phyloP scores from a whole-genome alignment of 2,329 filamentous ascomycete species.

The Lomentospora prolificans region DNA sequence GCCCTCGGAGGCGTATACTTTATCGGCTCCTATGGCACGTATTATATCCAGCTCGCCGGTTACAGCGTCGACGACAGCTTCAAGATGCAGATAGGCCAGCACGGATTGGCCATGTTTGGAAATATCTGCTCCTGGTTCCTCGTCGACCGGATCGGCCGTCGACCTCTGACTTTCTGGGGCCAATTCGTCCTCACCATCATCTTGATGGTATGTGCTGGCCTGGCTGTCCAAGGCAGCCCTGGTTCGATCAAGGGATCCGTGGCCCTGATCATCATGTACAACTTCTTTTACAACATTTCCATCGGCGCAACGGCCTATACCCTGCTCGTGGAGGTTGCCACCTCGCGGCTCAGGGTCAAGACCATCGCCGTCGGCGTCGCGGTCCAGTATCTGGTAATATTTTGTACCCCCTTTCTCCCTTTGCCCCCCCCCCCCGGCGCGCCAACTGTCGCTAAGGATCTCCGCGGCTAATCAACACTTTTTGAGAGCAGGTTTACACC shows the following conservation, averaged over 20 bases:
- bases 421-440: too few species aligned
- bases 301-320: constrained; percentile 17
- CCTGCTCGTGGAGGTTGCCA: constrained; percentile 27
- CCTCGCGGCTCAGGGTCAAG: constrained; percentile 26
- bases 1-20: constrained; percentile 25
- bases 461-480: too few species aligned
- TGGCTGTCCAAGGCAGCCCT: constrained; percentile 16
- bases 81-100: constrained; percentile 29
- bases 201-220: constrained; percentile 26
- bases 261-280: constrained; percentile 27
- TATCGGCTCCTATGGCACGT: constrained; percentile 27
- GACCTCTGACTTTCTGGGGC: constrained; percentile 26
- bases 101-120: constrained; percentile 26
- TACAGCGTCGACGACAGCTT: constrained; percentile 25
- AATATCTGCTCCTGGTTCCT: constrained; percentile 29
- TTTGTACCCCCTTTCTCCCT: too few species aligned
- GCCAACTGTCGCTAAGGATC: too few species aligned
- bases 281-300: constrained; percentile 27
- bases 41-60: constrained; percentile 32
- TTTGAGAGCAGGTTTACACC: constrained; percentile 9
- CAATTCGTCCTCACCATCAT: constrained; percentile 22
- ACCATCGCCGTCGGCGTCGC: constrained; percentile 29
- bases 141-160: constrained; percentile 26
- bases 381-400: constrained; percentile 23
- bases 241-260: constrained; percentile 18